Conservation (phyloP, 208 protist species). For the Wallacemonas sp. region DNA sequence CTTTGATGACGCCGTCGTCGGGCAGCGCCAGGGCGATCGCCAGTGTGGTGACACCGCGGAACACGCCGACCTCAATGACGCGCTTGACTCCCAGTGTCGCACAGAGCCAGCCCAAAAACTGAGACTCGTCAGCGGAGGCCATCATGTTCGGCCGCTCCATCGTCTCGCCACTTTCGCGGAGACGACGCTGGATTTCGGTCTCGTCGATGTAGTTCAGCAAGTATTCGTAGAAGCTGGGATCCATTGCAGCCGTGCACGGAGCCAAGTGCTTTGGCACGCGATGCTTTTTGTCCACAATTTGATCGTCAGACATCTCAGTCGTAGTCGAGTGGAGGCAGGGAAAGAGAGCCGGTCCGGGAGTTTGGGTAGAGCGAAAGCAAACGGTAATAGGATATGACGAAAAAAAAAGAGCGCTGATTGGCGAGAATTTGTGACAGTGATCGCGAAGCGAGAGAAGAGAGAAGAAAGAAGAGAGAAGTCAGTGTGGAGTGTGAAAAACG, state of each 20-base stretch:
- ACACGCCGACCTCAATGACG: conserved; percentile 57
- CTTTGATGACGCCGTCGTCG: conserved; percentile 36
- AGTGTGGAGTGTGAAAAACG: too few relatives aligned
- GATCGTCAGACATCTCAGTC: background rate
- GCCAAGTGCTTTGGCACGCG: background rate
- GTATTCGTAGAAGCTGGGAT: conserved; percentile 32
- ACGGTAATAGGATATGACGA: background rate
- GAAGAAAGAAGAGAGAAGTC: conserved; percentile 4
- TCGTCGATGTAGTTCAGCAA: conserved; percentile 32
- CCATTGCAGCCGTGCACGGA: conserved; percentile 24
- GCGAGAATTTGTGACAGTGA: too few relatives aligned
- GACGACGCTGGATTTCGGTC: conserved; percentile 17
- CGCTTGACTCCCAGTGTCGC: conserved; percentile 29
- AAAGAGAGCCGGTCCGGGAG: background rate
- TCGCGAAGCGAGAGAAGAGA: conserved; percentile 3
- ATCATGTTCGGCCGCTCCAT: conserved; percentile 29
- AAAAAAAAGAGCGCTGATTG: conserved; percentile 5
- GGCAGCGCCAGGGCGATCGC: conserved; percentile 41
- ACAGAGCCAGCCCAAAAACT: conserved; percentile 40
- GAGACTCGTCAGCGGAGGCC: conserved; percentile 34
- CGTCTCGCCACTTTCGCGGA: conserved; percentile 18
- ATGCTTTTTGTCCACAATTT: background rate
- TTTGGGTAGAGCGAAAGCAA: background rate
- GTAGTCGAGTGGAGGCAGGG: background rate
- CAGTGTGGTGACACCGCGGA: conserved; percentile 54